These are phyloP conservation scores for Chytriomyces confervae DNA, from an alignment of 192 early-diverging fungal species.

Conservation along the genomic window DNA sequence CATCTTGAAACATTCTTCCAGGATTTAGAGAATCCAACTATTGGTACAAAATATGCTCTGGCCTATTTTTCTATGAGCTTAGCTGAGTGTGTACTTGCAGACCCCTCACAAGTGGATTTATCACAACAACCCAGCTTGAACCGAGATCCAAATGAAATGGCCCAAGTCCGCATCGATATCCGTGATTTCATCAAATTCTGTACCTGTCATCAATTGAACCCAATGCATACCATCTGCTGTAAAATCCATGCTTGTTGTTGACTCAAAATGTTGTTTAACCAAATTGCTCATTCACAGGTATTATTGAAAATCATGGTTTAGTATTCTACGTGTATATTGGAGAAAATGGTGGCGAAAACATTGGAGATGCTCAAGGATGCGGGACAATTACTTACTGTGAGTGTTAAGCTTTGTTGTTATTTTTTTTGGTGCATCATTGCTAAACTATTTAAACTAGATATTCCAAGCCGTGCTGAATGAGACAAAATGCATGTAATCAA, in stretches of 20 bases:
- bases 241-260: constrained; percentile 32
- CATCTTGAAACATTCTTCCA: constrained; percentile 65
- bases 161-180: constrained; percentile 69
- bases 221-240: constrained; percentile 80
- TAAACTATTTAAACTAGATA: background rate
- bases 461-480: constrained; percentile 6
- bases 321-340: constrained; percentile 40
- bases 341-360: constrained; percentile 28
- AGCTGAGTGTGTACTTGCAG: constrained; percentile 31
- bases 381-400: constrained; percentile 34
- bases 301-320: constrained; percentile 43
- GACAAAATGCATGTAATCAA: background rate
- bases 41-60: constrained; percentile 47
- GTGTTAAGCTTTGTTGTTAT: background rate
- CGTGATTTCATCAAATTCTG: constrained; percentile 80
- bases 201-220: constrained; percentile 76
- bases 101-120: constrained; percentile 43
- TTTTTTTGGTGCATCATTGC: background rate
- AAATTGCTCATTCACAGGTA: constrained; percentile 16
- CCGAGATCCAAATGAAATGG: constrained; percentile 59
- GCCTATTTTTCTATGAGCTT: background rate
- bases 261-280: too few relatives aligned
- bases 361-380: constrained; percentile 21
- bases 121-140: constrained; percentile 32
- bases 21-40: constrained; percentile 63